Evolutionary conservation across 2,329 filamentous ascomycete genomes (phyloP), one percentile per base, ranked within the genome.

Genomic region (Colletotrichum trifolii): DNA sequence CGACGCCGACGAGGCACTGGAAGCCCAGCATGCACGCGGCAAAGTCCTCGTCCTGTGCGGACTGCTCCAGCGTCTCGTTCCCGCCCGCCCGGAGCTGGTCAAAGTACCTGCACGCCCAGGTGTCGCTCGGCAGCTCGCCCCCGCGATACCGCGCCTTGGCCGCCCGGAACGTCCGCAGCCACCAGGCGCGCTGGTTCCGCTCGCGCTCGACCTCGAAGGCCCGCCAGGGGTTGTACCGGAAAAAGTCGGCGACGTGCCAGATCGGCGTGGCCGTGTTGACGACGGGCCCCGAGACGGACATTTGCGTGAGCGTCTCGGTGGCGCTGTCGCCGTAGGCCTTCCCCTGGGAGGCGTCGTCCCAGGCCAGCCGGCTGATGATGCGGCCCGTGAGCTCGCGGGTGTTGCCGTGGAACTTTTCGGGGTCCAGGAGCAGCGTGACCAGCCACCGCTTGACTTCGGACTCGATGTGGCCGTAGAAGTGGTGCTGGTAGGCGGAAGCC

Each of bases 1-100:
- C 77, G 9, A 84, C 81, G 8, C 83, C 82, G 11, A 84, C 82
- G 6, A 84, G 77, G 58, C 82, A 83, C 69, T 84, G 76, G 68
- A 85, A 85, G 0, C 82, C 82, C 34, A 84, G 76, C 80, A 83
- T 84, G 70, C 82, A 84, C 55, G 79, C 80, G 8, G 81, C 81
- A 71, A 82, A 82, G 34, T 77, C 73, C 68, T 83, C 81, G 35
- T 83, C 78, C 38, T 80, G 75, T 12, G 76, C 74, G 33, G 62
- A 71, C 72, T 84, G 79, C 39, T 81, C 76, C 0, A 83, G 73
- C 1, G 66, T 69, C 6, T 68, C 50, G 54, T 83, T 82, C 11
- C 81, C 79, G 50, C 76, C 75, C 25, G 75, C 71, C 54, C 73
- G 70, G 13, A 84, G 69, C 68, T 81, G 77, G 67, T 78, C 76